Percentiles rank a stretch among this genome's conserved stretches.
Conservation (phyloP, 805 yeast species). For the Phaffomyces thermotolerans region DNA sequence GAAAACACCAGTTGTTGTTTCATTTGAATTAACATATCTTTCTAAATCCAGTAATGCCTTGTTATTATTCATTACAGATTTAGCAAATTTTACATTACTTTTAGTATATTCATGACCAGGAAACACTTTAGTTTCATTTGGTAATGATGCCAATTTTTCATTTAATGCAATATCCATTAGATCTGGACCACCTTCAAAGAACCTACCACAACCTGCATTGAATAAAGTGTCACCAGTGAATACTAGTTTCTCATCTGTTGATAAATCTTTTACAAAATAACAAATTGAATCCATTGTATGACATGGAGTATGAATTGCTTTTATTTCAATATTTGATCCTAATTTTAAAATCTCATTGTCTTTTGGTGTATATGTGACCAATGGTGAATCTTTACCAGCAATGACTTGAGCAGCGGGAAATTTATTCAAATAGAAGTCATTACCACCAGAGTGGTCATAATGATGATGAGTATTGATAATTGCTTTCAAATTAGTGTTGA, state of each 20-base stretch:
- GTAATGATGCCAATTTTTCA: conserved; percentile 49
- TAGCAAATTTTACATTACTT: conserved; percentile 72
- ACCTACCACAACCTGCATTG: conserved; percentile 92
- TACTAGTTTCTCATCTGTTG: conserved; percentile 60
- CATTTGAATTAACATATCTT: conserved; percentile 44
- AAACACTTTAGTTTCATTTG: conserved; percentile 65
- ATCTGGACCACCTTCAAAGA: conserved; percentile 82
- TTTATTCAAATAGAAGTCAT: conserved; percentile 30
- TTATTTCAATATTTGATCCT: conserved; percentile 55
- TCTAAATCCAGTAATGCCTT: conserved; percentile 48
- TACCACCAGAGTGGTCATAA: conserved; percentile 91
- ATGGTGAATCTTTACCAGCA: conserved; percentile 79
- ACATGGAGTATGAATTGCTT: conserved; percentile 92
- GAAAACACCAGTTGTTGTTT: conserved; percentile 77
- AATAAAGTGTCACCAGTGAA: conserved; percentile 96
- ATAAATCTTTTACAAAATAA: conserved; percentile 59
- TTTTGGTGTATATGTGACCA: conserved; percentile 62
- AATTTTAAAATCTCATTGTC: conserved; percentile 54
- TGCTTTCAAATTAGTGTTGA: conserved; percentile 38
- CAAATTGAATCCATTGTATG: conserved; percentile 97
- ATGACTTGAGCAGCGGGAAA: conserved; percentile 52
- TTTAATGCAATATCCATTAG: conserved; percentile 76
- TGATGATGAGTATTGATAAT: conserved; percentile 97
- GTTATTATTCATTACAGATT: conserved; percentile 37
- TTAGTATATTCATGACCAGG: conserved; percentile 97